Evolutionary conservation across 2,329 filamentous ascomycete genomes (phyloP).

Genomic region (Fusarium stilboides): DNA sequence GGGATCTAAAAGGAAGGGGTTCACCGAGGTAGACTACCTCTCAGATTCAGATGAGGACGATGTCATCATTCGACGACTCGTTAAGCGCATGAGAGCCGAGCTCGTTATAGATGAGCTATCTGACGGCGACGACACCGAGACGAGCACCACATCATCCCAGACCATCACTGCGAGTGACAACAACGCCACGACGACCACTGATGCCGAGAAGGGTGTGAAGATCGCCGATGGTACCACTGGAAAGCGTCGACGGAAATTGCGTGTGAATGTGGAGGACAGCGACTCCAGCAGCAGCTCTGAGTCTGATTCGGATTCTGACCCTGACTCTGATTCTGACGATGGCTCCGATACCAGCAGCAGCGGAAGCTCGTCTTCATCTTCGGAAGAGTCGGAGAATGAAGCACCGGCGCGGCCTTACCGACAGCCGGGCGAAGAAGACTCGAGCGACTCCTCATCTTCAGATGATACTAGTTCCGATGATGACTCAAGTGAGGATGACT

Average conservation of each 20-base stretch:
- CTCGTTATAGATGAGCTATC: slow-evolving; percentile 70
- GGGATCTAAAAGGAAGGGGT: slow-evolving; percentile 64
- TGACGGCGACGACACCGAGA: slow-evolving; percentile 61
- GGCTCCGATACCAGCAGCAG: slow-evolving; percentile 55
- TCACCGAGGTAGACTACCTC: slow-evolving; percentile 68
- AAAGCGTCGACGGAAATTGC: slow-evolving; percentile 68
- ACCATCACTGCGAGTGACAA: slow-evolving; percentile 51
- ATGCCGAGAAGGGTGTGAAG: slow-evolving; percentile 59
- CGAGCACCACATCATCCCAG: slow-evolving; percentile 51
- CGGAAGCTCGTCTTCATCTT: slow-evolving; percentile 55
- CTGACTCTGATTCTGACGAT: slow-evolving; percentile 54
- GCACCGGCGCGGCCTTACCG: slow-evolving; percentile 47
- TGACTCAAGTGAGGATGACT: slow-evolving; percentile 44
- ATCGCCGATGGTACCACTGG: slow-evolving; percentile 62
- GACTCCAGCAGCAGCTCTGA: slow-evolving; percentile 56
- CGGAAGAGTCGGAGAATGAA: slow-evolving; percentile 53
- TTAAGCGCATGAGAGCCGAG: slow-evolving; percentile 76
- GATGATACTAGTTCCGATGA: slow-evolving; percentile 56
- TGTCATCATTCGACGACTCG: slow-evolving; percentile 68
- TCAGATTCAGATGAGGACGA: slow-evolving; percentile 64
- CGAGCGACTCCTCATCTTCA: slow-evolving; percentile 52
- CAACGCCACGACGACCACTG: slow-evolving; percentile 43
- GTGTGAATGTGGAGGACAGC: slow-evolving; percentile 62
- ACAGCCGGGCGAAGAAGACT: slow-evolving; percentile 49
- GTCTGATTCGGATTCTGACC: slow-evolving; percentile 54